Evolutionary conservation across 495 filamentous ascomycete species (phyloP), one percentile per base, ranked within the genome.

Genomic region (Lasiosphaeria ovina): DNA sequence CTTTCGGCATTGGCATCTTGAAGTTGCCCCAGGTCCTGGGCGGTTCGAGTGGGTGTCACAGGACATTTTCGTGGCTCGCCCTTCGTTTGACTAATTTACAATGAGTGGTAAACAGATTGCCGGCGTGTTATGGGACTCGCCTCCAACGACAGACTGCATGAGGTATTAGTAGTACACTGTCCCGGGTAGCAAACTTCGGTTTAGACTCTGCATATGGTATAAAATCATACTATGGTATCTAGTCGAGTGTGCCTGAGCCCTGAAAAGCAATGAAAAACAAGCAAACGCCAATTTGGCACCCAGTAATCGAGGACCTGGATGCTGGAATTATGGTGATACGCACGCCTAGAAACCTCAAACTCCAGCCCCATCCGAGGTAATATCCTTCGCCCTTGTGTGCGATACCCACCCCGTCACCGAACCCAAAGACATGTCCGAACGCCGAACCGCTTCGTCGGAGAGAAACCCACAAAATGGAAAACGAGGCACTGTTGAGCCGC

Each of bases 351-450:
- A 47, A n/a, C 44, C 44, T 47, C 4, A n/a, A 47, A 11, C 44
- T n/a, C 44, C 44, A 11, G 33, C 54, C 31, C 16, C 31, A 45
- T 9, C 24, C 17, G 11, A 47, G 44, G 11, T 55, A 55, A 55
- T 11, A 54, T 51, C 52, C 36, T 12, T 40, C 38, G 8, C 12
- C 8, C 51, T 38, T 36, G 42, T 35, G 50, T 34, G 16, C 35
- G 34, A 40, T 57, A 40, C 56, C 56, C 17, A 11, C 36, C 40
- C 57, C 35, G 24, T 33, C 55, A n/a, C 34, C 49, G 34, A 50
- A 4, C 45, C 53, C 44, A 14, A n/a, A 47, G 12, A 47, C 16
- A 55, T 56, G 50, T 35, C 59, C 24, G 53, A 59, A 61, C 59
- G 59, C 59, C 59, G 34, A 34, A 44, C 47, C 42, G 45, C 52